phyloP scores from a whole-genome alignment of 2,329 filamentous ascomycete species.

The Epichloe hybrida region DNA sequence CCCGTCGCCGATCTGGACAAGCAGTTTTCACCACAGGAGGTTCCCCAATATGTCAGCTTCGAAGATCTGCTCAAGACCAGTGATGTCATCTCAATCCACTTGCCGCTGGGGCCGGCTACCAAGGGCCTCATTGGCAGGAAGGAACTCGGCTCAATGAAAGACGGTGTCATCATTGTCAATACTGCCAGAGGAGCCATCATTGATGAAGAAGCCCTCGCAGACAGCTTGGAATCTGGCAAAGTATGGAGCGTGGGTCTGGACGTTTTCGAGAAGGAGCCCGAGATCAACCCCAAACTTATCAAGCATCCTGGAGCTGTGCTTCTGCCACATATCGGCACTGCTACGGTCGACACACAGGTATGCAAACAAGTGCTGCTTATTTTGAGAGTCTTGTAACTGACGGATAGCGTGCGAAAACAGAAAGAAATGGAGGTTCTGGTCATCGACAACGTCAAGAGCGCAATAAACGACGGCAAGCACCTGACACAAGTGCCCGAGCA shows the following conservation, averaged over 20 bases:
- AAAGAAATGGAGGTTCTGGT: slow-evolving; percentile 16
- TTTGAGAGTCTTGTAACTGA: no score
- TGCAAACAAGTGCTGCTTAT: not conserved
- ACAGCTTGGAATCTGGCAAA: slow-evolving; percentile 38
- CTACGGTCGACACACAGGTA: slow-evolving; percentile 36
- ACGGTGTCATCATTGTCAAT: slow-evolving; percentile 43
- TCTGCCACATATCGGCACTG: slow-evolving; percentile 56
- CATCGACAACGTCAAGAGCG: slow-evolving; percentile 22
- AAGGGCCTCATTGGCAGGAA: slow-evolving; percentile 36
- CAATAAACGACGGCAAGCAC: slow-evolving; percentile 6
- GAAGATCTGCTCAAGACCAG: slow-evolving; percentile 38
- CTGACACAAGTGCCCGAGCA: slow-evolving; percentile 9
- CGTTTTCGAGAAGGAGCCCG: slow-evolving; percentile 45
- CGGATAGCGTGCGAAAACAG: not conserved
- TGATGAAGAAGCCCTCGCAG: slow-evolving; percentile 40
- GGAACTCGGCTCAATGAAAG: slow-evolving; percentile 39
- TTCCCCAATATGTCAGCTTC: slow-evolving; percentile 32
- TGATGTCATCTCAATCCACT: slow-evolving; percentile 40
- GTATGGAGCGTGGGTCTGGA: slow-evolving; percentile 41
- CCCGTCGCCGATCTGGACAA: slow-evolving; percentile 27
- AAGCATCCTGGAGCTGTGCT: slow-evolving; percentile 46
- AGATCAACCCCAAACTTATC: slow-evolving; percentile 46
- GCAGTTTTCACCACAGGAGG: slow-evolving; percentile 15
- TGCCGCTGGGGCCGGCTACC: slow-evolving; percentile 37
- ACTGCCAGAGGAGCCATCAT: slow-evolving; percentile 43